These are phyloP conservation scores for Rhodotorula sp. DNA, from an alignment of 1,284 basidiomycete species.

Conservation along the genomic window DNA sequence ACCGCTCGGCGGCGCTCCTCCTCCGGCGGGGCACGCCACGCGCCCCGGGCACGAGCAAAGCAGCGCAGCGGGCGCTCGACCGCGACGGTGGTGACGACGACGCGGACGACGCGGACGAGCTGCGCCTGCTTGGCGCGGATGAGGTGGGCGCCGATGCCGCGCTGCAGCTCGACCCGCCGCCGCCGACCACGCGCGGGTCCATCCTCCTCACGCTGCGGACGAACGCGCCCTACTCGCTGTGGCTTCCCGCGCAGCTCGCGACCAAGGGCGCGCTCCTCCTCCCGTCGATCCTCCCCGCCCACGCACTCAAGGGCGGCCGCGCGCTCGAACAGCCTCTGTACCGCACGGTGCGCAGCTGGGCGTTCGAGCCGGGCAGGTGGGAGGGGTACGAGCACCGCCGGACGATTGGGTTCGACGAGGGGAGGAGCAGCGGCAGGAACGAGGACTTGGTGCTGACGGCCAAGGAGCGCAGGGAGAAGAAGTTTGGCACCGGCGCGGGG, in stretches of 20 bases:
- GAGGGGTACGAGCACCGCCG: conserved; percentile 86
- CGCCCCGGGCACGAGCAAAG: not conserved
- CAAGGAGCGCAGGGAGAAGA: conserved; percentile 23
- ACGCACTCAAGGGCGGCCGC: conserved; percentile 40
- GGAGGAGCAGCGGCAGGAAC: conserved; percentile 19
- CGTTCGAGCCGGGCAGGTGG: conserved; percentile 72
- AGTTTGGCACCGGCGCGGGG: conserved; percentile 9
- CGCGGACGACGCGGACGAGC: conserved; percentile 42
- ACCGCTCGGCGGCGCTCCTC: conserved; percentile 69
- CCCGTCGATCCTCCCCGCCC: conserved; percentile 51
- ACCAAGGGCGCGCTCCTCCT: conserved; percentile 64
- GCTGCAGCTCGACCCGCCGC: conserved; percentile 45
- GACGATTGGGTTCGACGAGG: conserved; percentile 71
- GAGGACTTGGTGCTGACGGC: conserved; percentile 29
- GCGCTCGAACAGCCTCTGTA: conserved; percentile 63
- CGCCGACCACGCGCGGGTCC: conserved; percentile 55
- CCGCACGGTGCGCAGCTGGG: conserved; percentile 75
- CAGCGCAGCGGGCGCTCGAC: not conserved
- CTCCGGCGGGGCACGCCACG: conserved; percentile 51
- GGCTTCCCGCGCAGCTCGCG: conserved; percentile 67
- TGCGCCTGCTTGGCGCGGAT: conserved; percentile 20
- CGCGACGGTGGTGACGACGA: conserved; percentile 34
- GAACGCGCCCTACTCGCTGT: conserved; percentile 82
- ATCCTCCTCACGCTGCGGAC: conserved; percentile 88
- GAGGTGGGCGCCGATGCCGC: conserved; percentile 43